Conservation (phyloP, 1,284 basidiomycete genomes). For the Moesziomyces antarcticus region DNA sequence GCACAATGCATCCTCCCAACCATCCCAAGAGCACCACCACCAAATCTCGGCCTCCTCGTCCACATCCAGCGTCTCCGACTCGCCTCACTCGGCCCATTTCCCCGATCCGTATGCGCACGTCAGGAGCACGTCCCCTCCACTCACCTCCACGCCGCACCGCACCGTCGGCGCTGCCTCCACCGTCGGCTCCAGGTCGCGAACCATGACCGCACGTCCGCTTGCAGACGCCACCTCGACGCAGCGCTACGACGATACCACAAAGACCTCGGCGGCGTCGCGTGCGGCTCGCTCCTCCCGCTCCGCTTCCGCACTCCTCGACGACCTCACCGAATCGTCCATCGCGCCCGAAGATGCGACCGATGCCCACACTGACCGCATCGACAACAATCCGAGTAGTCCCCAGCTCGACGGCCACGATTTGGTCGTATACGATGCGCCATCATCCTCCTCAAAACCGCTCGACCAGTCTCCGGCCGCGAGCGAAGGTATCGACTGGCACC, state of each 20-base stretch:
- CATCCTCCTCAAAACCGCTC: conserved; percentile 9
- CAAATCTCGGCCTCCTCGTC: conserved; percentile 32
- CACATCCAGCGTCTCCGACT: conserved; percentile 27
- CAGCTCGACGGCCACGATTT: conserved; percentile 25
- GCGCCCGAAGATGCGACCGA: conserved; percentile 25
- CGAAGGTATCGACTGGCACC: conserved; percentile 23
- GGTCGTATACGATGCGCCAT: conserved; percentile 29
- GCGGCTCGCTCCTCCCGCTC: conserved; percentile 29
- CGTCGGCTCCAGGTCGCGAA: conserved; percentile 37
- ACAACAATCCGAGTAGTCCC: too few relatives aligned
- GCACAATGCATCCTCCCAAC: conserved; percentile 10
- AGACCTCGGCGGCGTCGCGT: conserved; percentile 21
- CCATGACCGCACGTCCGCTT: conserved; percentile 35
- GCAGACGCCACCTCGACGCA: conserved; percentile 11
- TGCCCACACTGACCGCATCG: not conserved
- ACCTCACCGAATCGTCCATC: conserved; percentile 46
- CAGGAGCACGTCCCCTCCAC: conserved; percentile 35
- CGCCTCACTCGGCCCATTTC: conserved; percentile 25
- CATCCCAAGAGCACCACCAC: not conserved
- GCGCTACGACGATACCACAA: conserved; percentile 37
- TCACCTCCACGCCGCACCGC: conserved; percentile 45
- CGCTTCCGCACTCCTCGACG: conserved; percentile 38
- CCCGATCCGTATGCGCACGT: conserved; percentile 39
- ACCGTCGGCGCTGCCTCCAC: conserved; percentile 35
- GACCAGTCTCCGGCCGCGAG: not conserved